Evolutionary conservation across 805 yeast species (phyloP), one percentile per base, ranked within the genome.

Genomic region (Starmerella lactis-condensi): DNA sequence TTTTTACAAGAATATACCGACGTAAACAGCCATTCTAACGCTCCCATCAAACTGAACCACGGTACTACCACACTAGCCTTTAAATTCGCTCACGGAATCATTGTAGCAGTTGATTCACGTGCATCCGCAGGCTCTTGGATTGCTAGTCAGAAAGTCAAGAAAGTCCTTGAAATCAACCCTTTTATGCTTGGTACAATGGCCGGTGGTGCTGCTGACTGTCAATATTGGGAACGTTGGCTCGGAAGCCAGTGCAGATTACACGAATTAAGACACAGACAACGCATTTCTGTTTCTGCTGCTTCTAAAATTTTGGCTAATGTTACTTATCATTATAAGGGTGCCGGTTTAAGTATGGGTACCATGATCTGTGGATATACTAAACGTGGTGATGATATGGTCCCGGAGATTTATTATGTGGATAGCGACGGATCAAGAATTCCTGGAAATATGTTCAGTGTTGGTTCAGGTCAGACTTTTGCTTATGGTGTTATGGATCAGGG

Each of bases 181-280:
- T 76, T 78, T 54, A 59, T 89, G 41, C 65, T 89, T 46, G 98
- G 98, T 42, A 89, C 98, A 14, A 73, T 89, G 94, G 98, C 98
- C 21, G 98, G 98, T 59, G 96, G 96, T 62, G 98, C 98, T 30
- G 96, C 96, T 20, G 98, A 89, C 59, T 89, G 98, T 64, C 98
- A 89, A 56, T 89, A 65, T 58, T 89, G 98, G 98, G 96, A 89
- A 60, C 79, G 95, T 22, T 89, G 96, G 96, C 66, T 89, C 38
- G 98, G 98, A 40, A 63, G 93, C 12, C 95, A 89, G 58, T 85
- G 96, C 61, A 65, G 98, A 49, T 59, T 89, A 47, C 92, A 83
- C 55, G 98, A 89, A 56, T 65, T 89, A 48, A 69, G 93, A 52
- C 89, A 85, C 54, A 83, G 85, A 58, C 85, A 82, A 58, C 69